Base-by-base conservation (phyloP, 306 rosid genomes). In the Vigna radiata region DNA sequence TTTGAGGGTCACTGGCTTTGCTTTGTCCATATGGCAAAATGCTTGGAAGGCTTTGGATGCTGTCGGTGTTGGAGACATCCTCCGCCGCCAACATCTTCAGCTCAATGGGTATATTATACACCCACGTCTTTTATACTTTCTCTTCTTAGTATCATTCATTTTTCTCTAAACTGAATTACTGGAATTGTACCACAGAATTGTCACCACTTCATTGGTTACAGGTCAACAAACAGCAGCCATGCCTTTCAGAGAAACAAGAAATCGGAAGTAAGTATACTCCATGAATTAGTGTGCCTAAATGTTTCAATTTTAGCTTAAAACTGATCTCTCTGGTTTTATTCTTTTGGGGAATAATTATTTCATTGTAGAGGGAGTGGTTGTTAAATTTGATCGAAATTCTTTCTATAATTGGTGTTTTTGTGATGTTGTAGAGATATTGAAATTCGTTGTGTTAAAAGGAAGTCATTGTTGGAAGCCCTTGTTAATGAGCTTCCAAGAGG, bases 21-120 rank as follows among this genome's bases (percentile, higher is more conserved):
- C 97, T 18, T 58, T 94, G 14, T 2, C 77, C 18, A n/a, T 36
- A 21, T 94, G 93, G 94, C 68, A 79, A 2, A 91, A 94, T 84
- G 97, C 85, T 54, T 94, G 97, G 97, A 90, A 75, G 72, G 98
- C 93, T 7, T 86, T 94, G 70, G 93, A 94, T 60, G 94, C 89
- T 33, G 52, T 90, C 66, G 96, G 89, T 58, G 29, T 86, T 53
- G 92, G 85, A 25, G 76, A 78, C 60, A 52, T 81, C 47, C 92
- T 94, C 8, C 89, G 97, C 36, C 79, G 23, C 9, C 80, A 82
- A 52, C 96, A 91, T 54, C 25, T 55, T 0, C 82, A 12, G 10
- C 78, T 93, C 67, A 3, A 31, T 25, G 87, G 96, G 96, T 90
- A 84, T 88, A 81, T 59, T 4, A 29, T 59, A 8, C 67, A 15